Base-by-base conservation (phyloP, 345 rosid species). In the Sisymbrium altissimum region DNA sequence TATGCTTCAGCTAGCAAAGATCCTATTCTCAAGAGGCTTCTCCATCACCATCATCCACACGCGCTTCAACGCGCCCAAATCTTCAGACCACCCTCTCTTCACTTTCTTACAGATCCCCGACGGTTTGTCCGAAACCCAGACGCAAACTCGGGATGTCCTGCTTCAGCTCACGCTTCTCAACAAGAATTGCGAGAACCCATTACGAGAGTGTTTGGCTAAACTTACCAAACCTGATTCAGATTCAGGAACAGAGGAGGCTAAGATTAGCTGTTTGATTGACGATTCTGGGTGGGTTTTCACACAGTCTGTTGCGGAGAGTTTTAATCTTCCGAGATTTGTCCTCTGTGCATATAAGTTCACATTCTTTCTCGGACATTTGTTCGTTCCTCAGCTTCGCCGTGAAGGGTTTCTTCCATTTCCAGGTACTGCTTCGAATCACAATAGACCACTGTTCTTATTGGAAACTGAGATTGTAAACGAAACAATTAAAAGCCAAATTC, bases 1-100 rank as follows among this genome's bases (percentile, higher is more conserved):
- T 66, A 81, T 86, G 89, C 79, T 92, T 36, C 88, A 86, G 75
- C 82, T 89, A 3, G 84, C 89, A 12, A 87, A 88, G 72, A 82
- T 86, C 13, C 72, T 92, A 2, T 30, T 56, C 65, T 77, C 82
- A 11, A 57, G 80, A 4, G 87, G 86, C 63, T 64, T 88, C 19
- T 74, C 81, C 3, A 66, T 90, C 76, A 90, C 96, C 52, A 87
- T 92, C 10, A 45, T 81, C 21, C 57, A 70, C n/a, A 48, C 83
- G 45, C 82, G 80, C 12, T 88, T 70, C 76, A 70, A 70, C 68
- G 67, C 76, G 13, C 80, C 80, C 0, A 71, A 64, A 70, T 32
- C 72, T 39, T 71, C 71, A n/a, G 41, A 70, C 53, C 45, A 64
- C 44, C 76, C 80, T 64, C 76, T 64, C 32, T 70, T 77, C 75